Evolutionary conservation across 2,329 filamentous ascomycete genomes (phyloP).

Genomic region (Bipolaris bicolor): DNA sequence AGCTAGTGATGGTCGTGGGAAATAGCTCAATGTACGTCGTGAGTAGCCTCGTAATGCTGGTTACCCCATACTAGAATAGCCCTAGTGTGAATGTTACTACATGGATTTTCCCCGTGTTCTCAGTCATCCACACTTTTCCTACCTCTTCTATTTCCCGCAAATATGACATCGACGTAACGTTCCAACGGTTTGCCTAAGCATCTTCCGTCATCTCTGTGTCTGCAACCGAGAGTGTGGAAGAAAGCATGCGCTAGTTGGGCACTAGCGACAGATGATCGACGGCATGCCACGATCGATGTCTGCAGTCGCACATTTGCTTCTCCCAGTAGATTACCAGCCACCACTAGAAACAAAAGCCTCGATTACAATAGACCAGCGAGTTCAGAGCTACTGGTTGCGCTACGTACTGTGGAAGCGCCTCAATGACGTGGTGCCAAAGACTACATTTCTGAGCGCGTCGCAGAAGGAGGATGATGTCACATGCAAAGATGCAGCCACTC

Average conservation of each 20-base stretch:
- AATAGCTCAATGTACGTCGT: too few relatives aligned
- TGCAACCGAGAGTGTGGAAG: not conserved
- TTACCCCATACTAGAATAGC: too few relatives aligned
- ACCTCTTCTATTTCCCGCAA: not conserved
- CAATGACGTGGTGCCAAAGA: conserved; percentile 14
- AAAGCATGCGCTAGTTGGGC: not conserved
- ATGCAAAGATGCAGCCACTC: conserved; percentile 7
- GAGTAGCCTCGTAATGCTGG: too few relatives aligned
- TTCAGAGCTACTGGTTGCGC: conserved; percentile 1
- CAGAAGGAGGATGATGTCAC: conserved; percentile 4
- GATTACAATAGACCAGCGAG: not conserved
- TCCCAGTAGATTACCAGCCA: conserved; percentile 9
- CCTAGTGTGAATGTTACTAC: not conserved
- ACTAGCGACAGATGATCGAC: conserved; percentile 9
- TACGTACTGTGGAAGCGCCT: conserved; percentile 5
- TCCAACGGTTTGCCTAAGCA: not conserved
- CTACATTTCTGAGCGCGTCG: conserved; percentile 2
- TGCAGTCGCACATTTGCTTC: conserved; percentile 10
- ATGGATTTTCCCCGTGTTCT: not conserved
- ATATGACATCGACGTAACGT: not conserved
- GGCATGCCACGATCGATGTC: conserved; percentile 7
- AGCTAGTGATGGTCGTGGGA: too few relatives aligned
- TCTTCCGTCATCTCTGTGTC: not conserved
- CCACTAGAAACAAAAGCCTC: conserved; percentile 5
- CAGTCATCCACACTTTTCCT: not conserved